A percentile compares a stretch with the other conserved stretches of the same genome.
Conservation (phyloP, 2,329 filamentous ascomycete species). For the Claviceps spartinae region DNA sequence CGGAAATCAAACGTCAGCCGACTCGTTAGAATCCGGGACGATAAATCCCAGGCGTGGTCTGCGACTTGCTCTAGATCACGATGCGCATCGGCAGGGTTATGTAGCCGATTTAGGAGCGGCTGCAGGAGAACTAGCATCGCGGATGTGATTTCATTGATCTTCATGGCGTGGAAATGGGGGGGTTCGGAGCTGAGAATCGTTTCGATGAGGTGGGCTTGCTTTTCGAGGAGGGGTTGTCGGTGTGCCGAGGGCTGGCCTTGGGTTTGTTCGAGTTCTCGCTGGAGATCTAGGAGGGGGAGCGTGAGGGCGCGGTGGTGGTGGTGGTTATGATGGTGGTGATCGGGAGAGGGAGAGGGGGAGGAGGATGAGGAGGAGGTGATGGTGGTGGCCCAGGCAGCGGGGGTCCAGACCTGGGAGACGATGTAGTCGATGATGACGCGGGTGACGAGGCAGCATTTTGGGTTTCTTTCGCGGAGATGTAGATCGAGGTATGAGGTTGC, state of each 20-base stretch:
- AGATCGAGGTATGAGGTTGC: slow-evolving; percentile 27
- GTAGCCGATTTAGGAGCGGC: slow-evolving; percentile 25
- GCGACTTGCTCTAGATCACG: slow-evolving; percentile 29
- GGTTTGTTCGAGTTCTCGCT: slow-evolving; percentile 22
- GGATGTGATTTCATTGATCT: slow-evolving; percentile 29
- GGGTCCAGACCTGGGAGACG: slow-evolving; percentile 27
- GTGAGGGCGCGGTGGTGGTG: slow-evolving; percentile 16
- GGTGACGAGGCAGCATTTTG: slow-evolving; percentile 29
- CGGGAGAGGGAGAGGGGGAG: slow-evolving; percentile 8
- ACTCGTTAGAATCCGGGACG: slow-evolving; percentile 31
- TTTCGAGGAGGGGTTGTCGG: slow-evolving; percentile 27
- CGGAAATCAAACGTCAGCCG: slow-evolving; percentile 31
- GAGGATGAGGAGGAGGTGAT: slow-evolving; percentile 19
- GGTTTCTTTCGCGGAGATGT: slow-evolving; percentile 25
- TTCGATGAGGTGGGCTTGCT: slow-evolving; percentile 23
- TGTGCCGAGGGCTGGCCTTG: slow-evolving; percentile 22
- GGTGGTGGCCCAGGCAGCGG: slow-evolving; percentile 24
- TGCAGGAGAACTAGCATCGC: slow-evolving; percentile 22
- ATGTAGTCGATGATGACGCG: slow-evolving; percentile 29
- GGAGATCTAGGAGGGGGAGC: slow-evolving; percentile 21
- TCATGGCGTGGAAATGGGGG: slow-evolving; percentile 18
- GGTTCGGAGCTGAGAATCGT: slow-evolving; percentile 22
- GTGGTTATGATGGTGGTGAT: no score
- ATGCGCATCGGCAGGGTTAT: slow-evolving; percentile 22
- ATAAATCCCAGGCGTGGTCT: slow-evolving; percentile 29